Base-by-base conservation (phyloP, 352 stramenopile species). In the Phytophthora pini region DNA sequence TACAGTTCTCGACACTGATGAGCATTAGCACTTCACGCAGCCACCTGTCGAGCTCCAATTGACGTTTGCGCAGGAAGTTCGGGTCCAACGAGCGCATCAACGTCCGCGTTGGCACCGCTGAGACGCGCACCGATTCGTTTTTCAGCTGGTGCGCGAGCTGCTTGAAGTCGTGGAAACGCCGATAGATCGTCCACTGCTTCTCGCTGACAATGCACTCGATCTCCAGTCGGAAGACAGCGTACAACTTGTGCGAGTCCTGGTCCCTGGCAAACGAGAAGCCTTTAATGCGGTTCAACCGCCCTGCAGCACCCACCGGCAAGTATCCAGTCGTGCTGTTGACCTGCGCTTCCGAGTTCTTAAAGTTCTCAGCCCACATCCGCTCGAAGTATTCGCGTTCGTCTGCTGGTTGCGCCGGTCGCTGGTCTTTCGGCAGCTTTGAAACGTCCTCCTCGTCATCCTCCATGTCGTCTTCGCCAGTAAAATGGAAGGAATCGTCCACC, bases 101-200 rank as follows among this genome's bases (percentile, higher is more conserved):
- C 53, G 87, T 95, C 15, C 77, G 74, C 27, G 89, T 93, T 12
- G 87, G 89, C 29, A 97, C 79, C 0, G 87, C 76, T 41, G 89
- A 89, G 20, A 93, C 60, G 15, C 86, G 80, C 43, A 92, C 81
- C n/a, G 84, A 89, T 65, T 87, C 77, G 52, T 82, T 90, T 68
- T 92, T 94, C 52, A 94, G 69, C 70, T 91, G 87, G 51, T 92
- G 81, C 48, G 82, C 82, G 27, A 94, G 80, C 58, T 94, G 80
- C 45, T 92, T 93, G 49, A 94, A 94, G 70, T 94, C 87, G 67
- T 94, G 84, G 69, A 93, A 94, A 29, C 87, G 82, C 6, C 87
- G 73, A 68, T 94, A 94, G 64, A 94, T 90, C 7, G 87, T 94
- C 87, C 87, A 94, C 56, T 92, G 87, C 65, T 94, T 94, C 55